These are phyloP conservation scores for Exophiala sideris DNA, from an alignment of 2,329 filamentous ascomycete species.

Conservation along the genomic window DNA sequence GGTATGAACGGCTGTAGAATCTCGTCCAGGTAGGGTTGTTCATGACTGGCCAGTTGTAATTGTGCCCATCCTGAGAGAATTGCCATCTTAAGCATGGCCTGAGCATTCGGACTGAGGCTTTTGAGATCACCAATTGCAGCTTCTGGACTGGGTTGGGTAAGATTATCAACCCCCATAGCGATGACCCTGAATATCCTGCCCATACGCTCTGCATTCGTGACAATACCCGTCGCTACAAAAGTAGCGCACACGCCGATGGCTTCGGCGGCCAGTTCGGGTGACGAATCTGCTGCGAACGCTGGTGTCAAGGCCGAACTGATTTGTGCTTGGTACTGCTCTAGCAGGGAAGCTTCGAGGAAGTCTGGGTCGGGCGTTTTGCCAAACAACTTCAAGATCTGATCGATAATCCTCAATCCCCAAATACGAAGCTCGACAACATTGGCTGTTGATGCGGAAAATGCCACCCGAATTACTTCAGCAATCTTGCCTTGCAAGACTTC, in stretches of 20 bases:
- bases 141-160: conserved; percentile 39
- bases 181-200: conserved; percentile 93
- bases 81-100: conserved; percentile 97
- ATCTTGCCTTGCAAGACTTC: conserved; percentile 75
- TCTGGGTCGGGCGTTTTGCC: conserved; percentile 93
- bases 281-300: conserved; percentile 92
- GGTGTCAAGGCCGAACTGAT: conserved; percentile 95
- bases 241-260: conserved; percentile 97
- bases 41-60: conserved; percentile 87
- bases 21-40: conserved; percentile 83
- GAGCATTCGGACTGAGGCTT: conserved; percentile 89
- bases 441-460: conserved; percentile 94
- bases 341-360: conserved; percentile 91
- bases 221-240: conserved; percentile 95
- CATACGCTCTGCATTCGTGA: conserved; percentile 98
- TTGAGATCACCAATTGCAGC: conserved; percentile 78
- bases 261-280: conserved; percentile 89
- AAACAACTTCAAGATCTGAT: conserved; percentile 87
- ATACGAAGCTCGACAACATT: conserved; percentile 86
- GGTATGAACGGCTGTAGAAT: conserved; percentile 89
- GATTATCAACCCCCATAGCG: conserved; percentile 86
- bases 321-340: conserved; percentile 98
- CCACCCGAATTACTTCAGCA: conserved; percentile 91
- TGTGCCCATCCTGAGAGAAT: conserved; percentile 97
- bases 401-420: conserved; percentile 89